Conservation (phyloP, 169 alveolate species). For the Cystoisospora suis region DNA sequence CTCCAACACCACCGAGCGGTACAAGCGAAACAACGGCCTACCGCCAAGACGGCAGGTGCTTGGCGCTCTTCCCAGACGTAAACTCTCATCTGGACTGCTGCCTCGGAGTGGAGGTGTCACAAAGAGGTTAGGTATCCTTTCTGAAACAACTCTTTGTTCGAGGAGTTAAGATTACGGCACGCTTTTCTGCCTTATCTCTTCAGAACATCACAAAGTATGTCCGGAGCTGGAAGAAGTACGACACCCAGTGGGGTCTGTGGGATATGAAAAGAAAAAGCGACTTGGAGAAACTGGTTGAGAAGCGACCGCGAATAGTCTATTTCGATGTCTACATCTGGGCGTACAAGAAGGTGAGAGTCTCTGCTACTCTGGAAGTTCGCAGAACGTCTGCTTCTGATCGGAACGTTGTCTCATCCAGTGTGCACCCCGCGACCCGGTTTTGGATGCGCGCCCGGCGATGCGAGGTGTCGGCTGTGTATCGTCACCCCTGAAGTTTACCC, state of each 20-base stretch:
- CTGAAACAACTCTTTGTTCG: not conserved
- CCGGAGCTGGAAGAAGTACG: constrained; percentile 75
- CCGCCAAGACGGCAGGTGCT: not conserved
- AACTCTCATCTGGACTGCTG: not conserved
- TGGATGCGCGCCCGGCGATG: too few species aligned
- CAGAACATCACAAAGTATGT: constrained; percentile 67
- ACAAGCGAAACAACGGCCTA: not conserved
- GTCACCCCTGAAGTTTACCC: too few species aligned
- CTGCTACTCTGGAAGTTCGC: too few species aligned
- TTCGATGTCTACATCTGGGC: constrained; percentile 71
- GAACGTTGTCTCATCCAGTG: too few species aligned
- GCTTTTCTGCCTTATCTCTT: not conserved
- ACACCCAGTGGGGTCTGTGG: constrained; percentile 76
- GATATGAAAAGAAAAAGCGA: constrained; percentile 69
- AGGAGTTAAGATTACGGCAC: not conserved
- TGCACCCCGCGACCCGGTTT: too few species aligned
- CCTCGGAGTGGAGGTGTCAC: not conserved
- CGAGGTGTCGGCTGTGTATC: too few species aligned
- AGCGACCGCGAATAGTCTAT: constrained; percentile 66
- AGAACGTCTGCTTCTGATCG: too few species aligned
- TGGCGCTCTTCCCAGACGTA: not conserved
- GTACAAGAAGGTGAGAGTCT: constrained; percentile 54
- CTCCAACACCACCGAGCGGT: not conserved
- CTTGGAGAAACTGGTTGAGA: constrained; percentile 68
- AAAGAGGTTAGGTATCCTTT: too few species aligned